Conservation (phyloP, 2,329 filamentous ascomycete species). For the Leptographium lundbergii region DNA sequence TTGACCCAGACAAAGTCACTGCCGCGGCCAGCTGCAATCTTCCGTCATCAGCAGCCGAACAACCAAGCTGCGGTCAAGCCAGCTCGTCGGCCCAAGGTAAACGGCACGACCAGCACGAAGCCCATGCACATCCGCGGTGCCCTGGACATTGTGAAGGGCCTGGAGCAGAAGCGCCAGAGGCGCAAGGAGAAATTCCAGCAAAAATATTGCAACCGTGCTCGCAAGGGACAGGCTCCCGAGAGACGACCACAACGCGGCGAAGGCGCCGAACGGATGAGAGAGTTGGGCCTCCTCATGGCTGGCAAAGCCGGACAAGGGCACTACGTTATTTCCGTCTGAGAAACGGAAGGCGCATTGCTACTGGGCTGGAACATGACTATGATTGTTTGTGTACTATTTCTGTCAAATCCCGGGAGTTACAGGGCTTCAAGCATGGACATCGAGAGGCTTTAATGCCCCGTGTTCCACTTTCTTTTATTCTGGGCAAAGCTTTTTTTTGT, state of each 20-base stretch:
- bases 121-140: conserved; percentile 73
- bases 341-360: not conserved
- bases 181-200: conserved; percentile 86
- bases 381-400: not conserved
- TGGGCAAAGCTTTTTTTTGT: not conserved
- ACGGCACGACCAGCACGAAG: conserved; percentile 19
- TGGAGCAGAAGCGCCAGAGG: conserved; percentile 87
- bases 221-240: conserved; percentile 50
- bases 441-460: not conserved
- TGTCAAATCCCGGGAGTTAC: not conserved
- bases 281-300: conserved; percentile 79
- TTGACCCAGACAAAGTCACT: conserved; percentile 75
- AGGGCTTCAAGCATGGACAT: not conserved
- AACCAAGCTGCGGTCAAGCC: not conserved
- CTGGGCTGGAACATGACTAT: not conserved
- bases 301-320: conserved; percentile 64
- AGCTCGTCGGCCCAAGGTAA: conserved; percentile 13
- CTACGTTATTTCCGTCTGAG: conserved; percentile 63
- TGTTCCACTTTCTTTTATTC: not conserved
- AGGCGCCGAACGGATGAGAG: conserved; percentile 85
- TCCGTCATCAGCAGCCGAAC: conserved; percentile 32
- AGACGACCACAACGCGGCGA: conserved; percentile 67
- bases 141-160: conserved; percentile 92
- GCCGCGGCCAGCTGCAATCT: conserved; percentile 63
- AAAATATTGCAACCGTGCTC: conserved; percentile 75